Conservation (phyloP, 192 early-diverging fungal species). For the Coemansia sp. region DNA sequence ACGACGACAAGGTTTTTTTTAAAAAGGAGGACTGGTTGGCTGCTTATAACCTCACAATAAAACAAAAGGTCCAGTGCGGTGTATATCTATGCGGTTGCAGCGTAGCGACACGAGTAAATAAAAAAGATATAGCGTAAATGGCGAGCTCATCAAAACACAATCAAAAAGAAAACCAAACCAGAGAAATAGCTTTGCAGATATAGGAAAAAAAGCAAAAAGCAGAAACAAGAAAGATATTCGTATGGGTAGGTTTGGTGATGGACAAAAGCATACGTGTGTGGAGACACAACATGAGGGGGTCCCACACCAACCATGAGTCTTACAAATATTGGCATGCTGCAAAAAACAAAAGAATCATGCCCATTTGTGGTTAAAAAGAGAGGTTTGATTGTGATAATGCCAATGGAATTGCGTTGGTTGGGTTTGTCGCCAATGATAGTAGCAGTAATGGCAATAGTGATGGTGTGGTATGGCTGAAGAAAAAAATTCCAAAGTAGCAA, state of each 20-base stretch:
- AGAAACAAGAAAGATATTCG: background rate
- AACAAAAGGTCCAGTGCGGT: background rate
- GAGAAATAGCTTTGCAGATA: background rate
- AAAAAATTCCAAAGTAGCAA: too few relatives aligned
- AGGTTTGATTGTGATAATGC: background rate
- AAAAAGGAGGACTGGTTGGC: background rate
- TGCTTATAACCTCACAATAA: background rate
- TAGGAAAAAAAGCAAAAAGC: background rate
- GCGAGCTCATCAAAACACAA: background rate
- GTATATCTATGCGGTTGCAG: background rate
- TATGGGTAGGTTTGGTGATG: background rate
- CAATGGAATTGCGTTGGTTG: background rate
- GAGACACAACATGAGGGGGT: constrained; percentile 7
- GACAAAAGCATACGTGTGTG: background rate
- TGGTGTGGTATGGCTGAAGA: background rate
- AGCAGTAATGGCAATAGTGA: background rate
- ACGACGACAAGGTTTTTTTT: background rate
- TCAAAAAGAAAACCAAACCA: background rate
- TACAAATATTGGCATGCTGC: constrained; percentile 5
- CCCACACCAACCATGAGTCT: constrained; percentile 1
- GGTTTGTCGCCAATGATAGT: background rate
- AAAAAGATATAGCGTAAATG: background rate
- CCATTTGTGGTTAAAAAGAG: background rate
- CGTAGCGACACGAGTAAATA: background rate
- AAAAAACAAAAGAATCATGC: background rate